These are phyloP conservation scores for Volvox reticuliferus DNA, from an alignment of 139 green algal genomes.

Conservation along the genomic window DNA sequence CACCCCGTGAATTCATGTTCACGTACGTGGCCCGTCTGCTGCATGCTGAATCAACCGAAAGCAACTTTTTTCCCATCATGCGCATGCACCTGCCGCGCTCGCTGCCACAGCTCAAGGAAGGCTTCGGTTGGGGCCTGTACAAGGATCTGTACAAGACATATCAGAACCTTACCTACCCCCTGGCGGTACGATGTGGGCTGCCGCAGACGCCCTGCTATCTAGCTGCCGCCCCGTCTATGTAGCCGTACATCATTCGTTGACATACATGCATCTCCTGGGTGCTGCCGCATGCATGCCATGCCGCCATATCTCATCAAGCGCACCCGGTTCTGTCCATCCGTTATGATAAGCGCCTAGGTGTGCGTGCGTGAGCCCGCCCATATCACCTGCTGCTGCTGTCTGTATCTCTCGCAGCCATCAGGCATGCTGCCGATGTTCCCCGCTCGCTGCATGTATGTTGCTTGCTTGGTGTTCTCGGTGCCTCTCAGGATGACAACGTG, in stretches of 20 bases:
- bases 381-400: no score
- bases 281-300: no score
- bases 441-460: background rate
- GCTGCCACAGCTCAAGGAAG: background rate
- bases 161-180: slow-evolving; percentile 8
- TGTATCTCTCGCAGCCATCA: no score
- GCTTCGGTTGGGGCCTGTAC: slow-evolving; percentile 10
- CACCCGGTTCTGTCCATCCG: no score
- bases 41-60: no score
- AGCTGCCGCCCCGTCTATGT: background rate
- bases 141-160: background rate
- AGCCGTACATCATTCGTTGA: background rate
- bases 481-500: background rate
- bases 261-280: no score
- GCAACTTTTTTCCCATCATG: background rate
- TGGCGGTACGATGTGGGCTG: background rate
- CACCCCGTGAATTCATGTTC: no score
- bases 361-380: no score
- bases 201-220: background rate
- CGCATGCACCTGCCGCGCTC: no score
- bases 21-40: no score
- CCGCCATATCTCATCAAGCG: no score
- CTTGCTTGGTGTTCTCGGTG: background rate
- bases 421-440: background rate
- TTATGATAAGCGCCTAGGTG: no score